Percentiles rank a stretch among this genome's conserved stretches.
Conservation (phyloP, 805 yeast species). For the Candida sanyiensis region DNA sequence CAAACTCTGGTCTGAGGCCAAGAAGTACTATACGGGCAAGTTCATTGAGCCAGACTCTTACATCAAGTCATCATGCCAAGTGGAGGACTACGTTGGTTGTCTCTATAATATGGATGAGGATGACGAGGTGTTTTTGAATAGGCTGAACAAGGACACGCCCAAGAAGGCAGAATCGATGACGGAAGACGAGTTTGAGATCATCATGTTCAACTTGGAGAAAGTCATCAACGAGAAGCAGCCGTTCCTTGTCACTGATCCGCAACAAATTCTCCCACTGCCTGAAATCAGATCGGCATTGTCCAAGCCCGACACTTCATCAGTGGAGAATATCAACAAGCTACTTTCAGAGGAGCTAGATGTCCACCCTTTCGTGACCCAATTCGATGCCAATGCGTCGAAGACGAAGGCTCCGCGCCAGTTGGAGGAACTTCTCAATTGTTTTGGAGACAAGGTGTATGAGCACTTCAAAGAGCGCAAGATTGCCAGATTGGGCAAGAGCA, state of each 20-base stretch:
- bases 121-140: constrained; percentile 63
- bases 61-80: constrained; percentile 86
- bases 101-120: constrained; percentile 85
- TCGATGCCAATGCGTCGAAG: constrained; percentile 37
- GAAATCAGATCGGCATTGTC: constrained; percentile 56
- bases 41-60: constrained; percentile 73
- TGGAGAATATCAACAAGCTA: constrained; percentile 50
- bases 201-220: constrained; percentile 69
- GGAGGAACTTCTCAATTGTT: constrained; percentile 42
- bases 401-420: constrained; percentile 38
- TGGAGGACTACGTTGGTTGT: constrained; percentile 89
- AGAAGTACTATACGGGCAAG: constrained; percentile 58
- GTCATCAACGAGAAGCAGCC: constrained; percentile 81
- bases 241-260: constrained; percentile 78
- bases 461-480: constrained; percentile 81
- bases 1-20: constrained; percentile 70
- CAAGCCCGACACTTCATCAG: constrained; percentile 40
- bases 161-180: constrained; percentile 36
- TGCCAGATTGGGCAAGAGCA: constrained; percentile 58
- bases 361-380: constrained; percentile 52
- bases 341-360: constrained; percentile 51
- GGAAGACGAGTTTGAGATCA: constrained; percentile 81
- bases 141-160: constrained; percentile 32
- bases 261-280: constrained; percentile 60
- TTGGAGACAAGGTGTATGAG: constrained; percentile 64